A percentile compares a stretch with the other conserved stretches of the same genome.
Conservation (phyloP, 2,329 filamentous ascomycete genomes). For the Amesomyces nigricolor region DNA sequence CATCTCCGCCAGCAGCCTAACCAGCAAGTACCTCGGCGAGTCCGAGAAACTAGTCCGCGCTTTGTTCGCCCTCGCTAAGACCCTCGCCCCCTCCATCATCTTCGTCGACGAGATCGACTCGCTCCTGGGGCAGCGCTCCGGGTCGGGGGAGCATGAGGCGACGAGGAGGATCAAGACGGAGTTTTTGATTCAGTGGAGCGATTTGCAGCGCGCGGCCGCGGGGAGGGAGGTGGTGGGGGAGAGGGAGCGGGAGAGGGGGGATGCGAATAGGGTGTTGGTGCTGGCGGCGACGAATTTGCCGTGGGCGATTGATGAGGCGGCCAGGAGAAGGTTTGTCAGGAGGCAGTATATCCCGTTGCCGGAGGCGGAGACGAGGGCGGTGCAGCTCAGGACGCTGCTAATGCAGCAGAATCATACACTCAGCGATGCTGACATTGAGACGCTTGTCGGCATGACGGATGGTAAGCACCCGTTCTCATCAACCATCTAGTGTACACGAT, state of each 20-base stretch:
- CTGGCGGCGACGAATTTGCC: slow-evolving; percentile 93
- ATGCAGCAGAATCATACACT: slow-evolving; percentile 84
- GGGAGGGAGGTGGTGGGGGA: slow-evolving; percentile 64
- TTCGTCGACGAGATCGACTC: slow-evolving; percentile 99
- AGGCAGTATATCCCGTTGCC: slow-evolving; percentile 95
- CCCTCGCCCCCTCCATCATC: slow-evolving; percentile 88
- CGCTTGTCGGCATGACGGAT: slow-evolving; percentile 74
- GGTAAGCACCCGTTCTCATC: slow-evolving; percentile 48
- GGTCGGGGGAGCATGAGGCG: slow-evolving; percentile 84
- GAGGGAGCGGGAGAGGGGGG: slow-evolving; percentile 65
- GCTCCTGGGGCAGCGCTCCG: slow-evolving; percentile 75
- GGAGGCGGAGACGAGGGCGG: slow-evolving; percentile 72
- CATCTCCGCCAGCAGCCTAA: slow-evolving; percentile 89
- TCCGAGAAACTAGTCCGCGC: slow-evolving; percentile 94
- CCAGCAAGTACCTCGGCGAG: slow-evolving; percentile 92
- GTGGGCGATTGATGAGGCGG: slow-evolving; percentile 97
- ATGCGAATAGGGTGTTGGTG: slow-evolving; percentile 83
- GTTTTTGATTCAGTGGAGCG: slow-evolving; percentile 96
- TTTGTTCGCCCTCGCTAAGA: slow-evolving; percentile 82
- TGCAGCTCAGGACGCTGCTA: slow-evolving; percentile 73
- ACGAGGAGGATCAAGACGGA: slow-evolving; percentile 94
- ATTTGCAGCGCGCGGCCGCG: slow-evolving; percentile 84
- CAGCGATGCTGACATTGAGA: slow-evolving; percentile 62
- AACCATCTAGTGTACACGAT: not conserved
- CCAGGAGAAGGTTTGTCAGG: slow-evolving; percentile 80